Evolutionary conservation across 169 alveolate species (phyloP).

Genomic region (Eimeria sp.): DNA sequence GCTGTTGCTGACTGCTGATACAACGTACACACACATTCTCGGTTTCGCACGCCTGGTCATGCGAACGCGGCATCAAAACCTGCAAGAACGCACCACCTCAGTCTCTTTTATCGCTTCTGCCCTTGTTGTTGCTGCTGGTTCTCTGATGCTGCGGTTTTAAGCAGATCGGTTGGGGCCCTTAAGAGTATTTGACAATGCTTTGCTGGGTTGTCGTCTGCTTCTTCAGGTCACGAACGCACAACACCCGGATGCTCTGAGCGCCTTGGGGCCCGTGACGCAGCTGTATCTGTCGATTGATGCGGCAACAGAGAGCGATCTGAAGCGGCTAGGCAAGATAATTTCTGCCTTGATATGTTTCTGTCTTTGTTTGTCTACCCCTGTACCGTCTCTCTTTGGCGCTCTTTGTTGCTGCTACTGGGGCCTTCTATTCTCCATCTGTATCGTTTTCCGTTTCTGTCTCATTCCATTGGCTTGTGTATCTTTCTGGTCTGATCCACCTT

Average conservation of each 20-base stretch:
- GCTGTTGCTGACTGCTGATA: conserved; percentile 11
- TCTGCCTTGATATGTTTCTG: background rate
- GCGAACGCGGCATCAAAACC: background rate
- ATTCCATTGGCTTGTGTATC: too few relatives aligned
- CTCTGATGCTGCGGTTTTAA: background rate
- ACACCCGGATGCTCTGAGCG: conserved; percentile 91
- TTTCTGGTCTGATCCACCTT: background rate
- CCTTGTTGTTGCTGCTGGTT: background rate
- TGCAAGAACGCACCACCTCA: background rate
- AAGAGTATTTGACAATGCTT: background rate
- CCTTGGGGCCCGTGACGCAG: conserved; percentile 91
- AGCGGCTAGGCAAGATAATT: conserved; percentile 64
- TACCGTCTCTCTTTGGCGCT: too few relatives aligned
- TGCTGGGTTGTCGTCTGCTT: background rate
- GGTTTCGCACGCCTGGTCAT: background rate
- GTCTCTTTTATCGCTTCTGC: background rate
- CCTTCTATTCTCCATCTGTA: too few relatives aligned
- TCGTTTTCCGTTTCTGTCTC: too few relatives aligned
- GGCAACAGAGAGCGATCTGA: conserved; percentile 77
- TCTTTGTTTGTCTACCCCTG: background rate
- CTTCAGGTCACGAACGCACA: conserved; percentile 92
- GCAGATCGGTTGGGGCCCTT: background rate
- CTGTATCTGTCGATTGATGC: conserved; percentile 86
- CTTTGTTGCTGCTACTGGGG: too few relatives aligned
- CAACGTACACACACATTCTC: background rate